Evolutionary conservation across 1,284 basidiomycete species (phyloP).

Genomic region (Amylostereum chailletii): DNA sequence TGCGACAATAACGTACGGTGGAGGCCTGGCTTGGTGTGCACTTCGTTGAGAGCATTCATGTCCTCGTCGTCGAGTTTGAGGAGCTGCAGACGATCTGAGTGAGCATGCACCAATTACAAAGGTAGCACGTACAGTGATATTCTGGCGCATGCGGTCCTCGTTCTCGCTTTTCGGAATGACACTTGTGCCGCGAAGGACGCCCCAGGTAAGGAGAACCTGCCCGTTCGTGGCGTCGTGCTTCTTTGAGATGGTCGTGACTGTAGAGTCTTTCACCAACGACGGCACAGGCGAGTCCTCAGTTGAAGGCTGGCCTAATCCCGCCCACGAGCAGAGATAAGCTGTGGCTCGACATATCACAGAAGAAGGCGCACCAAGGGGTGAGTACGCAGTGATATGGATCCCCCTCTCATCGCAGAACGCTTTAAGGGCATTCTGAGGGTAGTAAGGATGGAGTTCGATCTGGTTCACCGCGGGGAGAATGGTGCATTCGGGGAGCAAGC

Average conservation of each 20-base stretch:
- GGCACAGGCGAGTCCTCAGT: neutral
- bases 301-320: too few species aligned
- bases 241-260: constrained; percentile 30
- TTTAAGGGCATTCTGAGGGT: constrained; percentile 41
- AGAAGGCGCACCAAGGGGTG: constrained; percentile 31
- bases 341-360: too few species aligned
- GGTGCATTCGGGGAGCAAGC: constrained; percentile 22
- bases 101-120: neutral
- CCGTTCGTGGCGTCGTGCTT: constrained; percentile 29
- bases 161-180: constrained; percentile 31
- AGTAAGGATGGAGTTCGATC: constrained; percentile 31
- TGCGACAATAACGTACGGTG: constrained; percentile 1
- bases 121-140: constrained; percentile 23
- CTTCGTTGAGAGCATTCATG: constrained; percentile 9
- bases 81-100: constrained; percentile 14
- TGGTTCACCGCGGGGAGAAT: neutral
- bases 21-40: constrained; percentile 4
- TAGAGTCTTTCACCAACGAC: constrained; percentile 10
- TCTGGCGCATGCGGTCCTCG: constrained; percentile 29
- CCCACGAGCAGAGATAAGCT: too few species aligned
- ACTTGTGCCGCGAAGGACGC: constrained; percentile 25
- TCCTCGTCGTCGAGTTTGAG: constrained; percentile 20
- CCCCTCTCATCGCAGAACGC: constrained; percentile 40
- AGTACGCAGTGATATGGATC: constrained; percentile 55
- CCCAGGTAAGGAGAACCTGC: constrained; percentile 35